Conservation (phyloP, 2,329 filamentous ascomycete species). For the Aspergillus neotritici region DNA sequence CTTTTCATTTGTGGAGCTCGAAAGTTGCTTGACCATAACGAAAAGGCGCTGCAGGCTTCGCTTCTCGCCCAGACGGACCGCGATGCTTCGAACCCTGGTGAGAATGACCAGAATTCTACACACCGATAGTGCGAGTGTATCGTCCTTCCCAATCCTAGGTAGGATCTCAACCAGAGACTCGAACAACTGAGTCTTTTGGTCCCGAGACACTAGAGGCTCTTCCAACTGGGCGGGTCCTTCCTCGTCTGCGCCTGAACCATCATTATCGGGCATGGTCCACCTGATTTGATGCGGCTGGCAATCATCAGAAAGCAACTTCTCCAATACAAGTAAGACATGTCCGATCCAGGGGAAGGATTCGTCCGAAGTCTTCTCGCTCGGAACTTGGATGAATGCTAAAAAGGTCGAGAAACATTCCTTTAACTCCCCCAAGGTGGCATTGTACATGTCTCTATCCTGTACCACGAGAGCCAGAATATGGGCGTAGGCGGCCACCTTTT, state of each 20-base stretch:
- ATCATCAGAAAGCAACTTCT: slow-evolving; percentile 85
- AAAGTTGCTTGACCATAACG: slow-evolving; percentile 89
- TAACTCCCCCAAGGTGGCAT: slow-evolving; percentile 65
- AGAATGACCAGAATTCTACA: slow-evolving; percentile 80
- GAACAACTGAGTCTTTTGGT: slow-evolving; percentile 67
- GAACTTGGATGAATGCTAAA: slow-evolving; percentile 69
- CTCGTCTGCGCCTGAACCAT: slow-evolving; percentile 44
- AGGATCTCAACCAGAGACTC: slow-evolving; percentile 75
- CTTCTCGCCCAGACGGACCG: slow-evolving; percentile 73
- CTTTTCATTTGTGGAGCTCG: slow-evolving; percentile 68
- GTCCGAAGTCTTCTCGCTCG: slow-evolving; percentile 59
- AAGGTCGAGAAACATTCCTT: slow-evolving; percentile 71
- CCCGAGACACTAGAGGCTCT: slow-evolving; percentile 57
- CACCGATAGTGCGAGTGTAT: slow-evolving; percentile 74
- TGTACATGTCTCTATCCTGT: slow-evolving; percentile 76
- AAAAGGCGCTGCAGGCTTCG: slow-evolving; percentile 85
- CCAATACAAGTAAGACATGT: slow-evolving; percentile 81
- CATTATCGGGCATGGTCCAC: slow-evolving; percentile 57
- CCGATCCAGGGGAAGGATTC: slow-evolving; percentile 89
- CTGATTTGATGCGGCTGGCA: slow-evolving; percentile 68
- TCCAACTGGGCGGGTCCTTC: slow-evolving; percentile 55
- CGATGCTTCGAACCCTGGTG: slow-evolving; percentile 70
- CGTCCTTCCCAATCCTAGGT: slow-evolving; percentile 81
- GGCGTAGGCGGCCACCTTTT: slow-evolving; percentile 82
- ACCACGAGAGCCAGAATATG: slow-evolving; percentile 85